phyloP scores from a whole-genome alignment of 83 land plant species.

The Thuja plicata region DNA sequence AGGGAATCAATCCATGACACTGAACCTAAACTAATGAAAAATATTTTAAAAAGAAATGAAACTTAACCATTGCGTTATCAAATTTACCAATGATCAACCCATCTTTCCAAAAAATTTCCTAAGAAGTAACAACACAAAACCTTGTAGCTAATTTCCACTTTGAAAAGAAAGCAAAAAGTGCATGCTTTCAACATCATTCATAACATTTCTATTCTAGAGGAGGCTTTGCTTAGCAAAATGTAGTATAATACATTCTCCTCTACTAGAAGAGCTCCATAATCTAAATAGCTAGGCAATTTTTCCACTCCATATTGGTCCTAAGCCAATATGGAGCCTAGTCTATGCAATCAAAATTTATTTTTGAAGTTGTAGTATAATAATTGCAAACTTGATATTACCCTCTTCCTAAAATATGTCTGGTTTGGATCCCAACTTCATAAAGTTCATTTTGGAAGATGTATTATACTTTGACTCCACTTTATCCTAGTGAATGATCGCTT shows the following conservation, averaged over 20 bases:
- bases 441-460: constrained; percentile 4
- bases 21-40: neutral
- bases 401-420: constrained; percentile 7
- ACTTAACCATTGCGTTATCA: neutral
- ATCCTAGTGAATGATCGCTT: neutral
- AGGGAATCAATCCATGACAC: neutral
- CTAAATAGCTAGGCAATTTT: neutral
- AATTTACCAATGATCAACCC: neutral
- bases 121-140: neutral
- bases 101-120: neutral
- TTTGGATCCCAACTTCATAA: constrained; percentile 17
- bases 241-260: neutral
- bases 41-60: neutral
- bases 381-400: constrained; percentile 11
- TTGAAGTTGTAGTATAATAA: neutral
- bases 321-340: neutral
- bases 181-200: neutral
- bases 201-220: neutral
- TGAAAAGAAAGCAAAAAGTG: neutral
- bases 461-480: neutral
- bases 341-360: neutral
- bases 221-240: neutral
- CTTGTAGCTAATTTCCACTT: neutral
- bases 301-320: neutral
- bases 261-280: neutral